Base-by-base conservation (phyloP, 352 stramenopile genomes). In the Globisporangium splendens region DNA sequence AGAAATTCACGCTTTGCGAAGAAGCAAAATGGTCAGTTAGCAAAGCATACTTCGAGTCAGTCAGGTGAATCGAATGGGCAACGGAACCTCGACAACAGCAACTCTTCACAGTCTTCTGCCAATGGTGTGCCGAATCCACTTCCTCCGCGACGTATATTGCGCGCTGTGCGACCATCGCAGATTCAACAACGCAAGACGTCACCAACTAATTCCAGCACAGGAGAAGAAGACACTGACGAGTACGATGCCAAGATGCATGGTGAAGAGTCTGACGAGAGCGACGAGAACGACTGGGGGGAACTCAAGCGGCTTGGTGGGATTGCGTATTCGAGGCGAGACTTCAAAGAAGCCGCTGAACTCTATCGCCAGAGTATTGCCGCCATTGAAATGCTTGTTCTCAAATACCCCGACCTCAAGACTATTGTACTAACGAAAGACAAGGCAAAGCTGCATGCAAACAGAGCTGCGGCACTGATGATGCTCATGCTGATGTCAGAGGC, bases 381-480 rank as follows among this genome's bases (percentile, higher is more conserved):
- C 10, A 57, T 95, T 21, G 73, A 89, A 22, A 61, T 55, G 17
- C 38, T 79, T 18, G 31, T 87, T 8, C 28, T 61, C 12, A 56
- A 72, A 22, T 50, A 79, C 12, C 62, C 61, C 18, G 66, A 68
- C 12, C 17, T 75, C 5, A 65, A 72, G 28, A 86, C 72, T 15
- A 38, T 57, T 2, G 65, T 72, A 2, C 12, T 88, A n/a, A 61
- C 70, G 62, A 79, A 81, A 5, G 83, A 95, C 58, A 93, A 93
- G 49, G 80, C 83, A 0, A 94, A 92, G 57, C 60, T 94, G 14
- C 83, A 93, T 47, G 72, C 80, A 8, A 95, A 95, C 56, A 73
- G 84, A 41, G 81, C 83, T 3, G 86, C 86, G 14, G 86, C 78
- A 7, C 59, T 90, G 28, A 89, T 93, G 74, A 93, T 93, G 86